Base-by-base conservation (phyloP, 2,329 filamentous ascomycete species). In the Talaromyces verruculosus region DNA sequence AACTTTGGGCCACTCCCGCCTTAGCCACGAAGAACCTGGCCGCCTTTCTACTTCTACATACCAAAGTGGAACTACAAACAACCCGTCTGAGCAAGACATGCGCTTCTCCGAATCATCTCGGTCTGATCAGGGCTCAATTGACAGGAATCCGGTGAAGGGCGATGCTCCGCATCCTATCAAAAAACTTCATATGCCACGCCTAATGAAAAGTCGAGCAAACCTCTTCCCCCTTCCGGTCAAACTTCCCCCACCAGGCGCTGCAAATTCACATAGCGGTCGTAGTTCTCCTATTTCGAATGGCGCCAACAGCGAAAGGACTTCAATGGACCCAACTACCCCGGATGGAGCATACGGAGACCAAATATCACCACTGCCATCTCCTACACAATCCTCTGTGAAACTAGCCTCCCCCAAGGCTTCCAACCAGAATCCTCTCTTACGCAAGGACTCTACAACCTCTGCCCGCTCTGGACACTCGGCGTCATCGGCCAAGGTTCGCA, bases 201-300 rank as follows among this genome's bases (percentile, higher is more conserved):
- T 92, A 69, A 91, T 88, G 72, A 90, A 88, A 72, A 92, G 90
- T 73, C 88, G 90, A 67, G 89, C 87, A 33, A 86, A 91, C 2
- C 81, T 98, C 41, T 98, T 98, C 72, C 93, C 94, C 66, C 83
- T 98, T n/a, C 93, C 92, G 47, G 88, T 94, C 69, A 93, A 90
- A 77, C 84, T 87, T 69, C 76, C 81, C 39, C 77, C 78, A 22
- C 78, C 83, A 28, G 79, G 87, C 70, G 75, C 17, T 67, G 75
- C 53, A 68, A 77, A 39, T 72, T 74, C 64, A 63, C 76, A 30
- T 22, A 65, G 43, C 28, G 65, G 58, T 37, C 65, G 58, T 17
- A 41, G 37, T 22, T 67, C 65, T 28, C 65, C 65, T n/a, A 28
- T 41, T 39, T 65, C 65, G 5, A 62, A 60, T 51, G 66, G 45